These are phyloP conservation scores for Quercus gilva DNA, from an alignment of 306 rosid species.

Conservation along the genomic window DNA sequence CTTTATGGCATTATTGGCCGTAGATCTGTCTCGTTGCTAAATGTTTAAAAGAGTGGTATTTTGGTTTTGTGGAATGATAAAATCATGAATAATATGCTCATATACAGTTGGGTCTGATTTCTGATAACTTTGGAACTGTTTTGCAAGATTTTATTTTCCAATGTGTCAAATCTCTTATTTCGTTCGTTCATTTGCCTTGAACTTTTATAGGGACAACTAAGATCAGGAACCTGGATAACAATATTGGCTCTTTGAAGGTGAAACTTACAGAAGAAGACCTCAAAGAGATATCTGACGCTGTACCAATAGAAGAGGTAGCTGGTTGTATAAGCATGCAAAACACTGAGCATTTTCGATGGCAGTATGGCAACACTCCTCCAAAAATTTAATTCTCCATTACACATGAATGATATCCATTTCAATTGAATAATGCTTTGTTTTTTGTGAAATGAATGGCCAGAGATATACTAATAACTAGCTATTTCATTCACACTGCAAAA, in stretches of 20 bases:
- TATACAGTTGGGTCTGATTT: too few relatives aligned
- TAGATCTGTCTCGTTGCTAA: too few relatives aligned
- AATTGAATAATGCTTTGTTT: background rate
- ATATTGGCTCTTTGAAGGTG: slow-evolving; percentile 50
- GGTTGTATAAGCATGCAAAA: slow-evolving; percentile 31
- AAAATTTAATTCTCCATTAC: slow-evolving; percentile 8
- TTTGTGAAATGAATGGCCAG: background rate
- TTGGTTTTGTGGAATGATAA: too few relatives aligned
- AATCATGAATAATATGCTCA: too few relatives aligned
- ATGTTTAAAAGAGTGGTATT: too few relatives aligned
- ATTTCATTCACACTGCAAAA: too few relatives aligned
- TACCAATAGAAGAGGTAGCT: slow-evolving; percentile 46
- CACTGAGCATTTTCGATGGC: slow-evolving; percentile 22
- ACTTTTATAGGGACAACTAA: slow-evolving; percentile 54
- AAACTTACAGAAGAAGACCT: slow-evolving; percentile 41
- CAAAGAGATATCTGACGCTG: slow-evolving; percentile 47
- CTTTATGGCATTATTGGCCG: too few relatives aligned
- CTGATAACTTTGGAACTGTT: too few relatives aligned
- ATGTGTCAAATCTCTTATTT: too few relatives aligned
- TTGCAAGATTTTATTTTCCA: too few relatives aligned
- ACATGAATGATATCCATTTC: background rate
- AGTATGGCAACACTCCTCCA: slow-evolving; percentile 54
- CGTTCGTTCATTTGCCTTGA: background rate
- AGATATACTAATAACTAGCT: background rate
- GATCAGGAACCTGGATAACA: slow-evolving; percentile 54